Evolutionary conservation across 352 stramenopile species (phyloP).

Genomic region (Elongisporangium anandrum): DNA sequence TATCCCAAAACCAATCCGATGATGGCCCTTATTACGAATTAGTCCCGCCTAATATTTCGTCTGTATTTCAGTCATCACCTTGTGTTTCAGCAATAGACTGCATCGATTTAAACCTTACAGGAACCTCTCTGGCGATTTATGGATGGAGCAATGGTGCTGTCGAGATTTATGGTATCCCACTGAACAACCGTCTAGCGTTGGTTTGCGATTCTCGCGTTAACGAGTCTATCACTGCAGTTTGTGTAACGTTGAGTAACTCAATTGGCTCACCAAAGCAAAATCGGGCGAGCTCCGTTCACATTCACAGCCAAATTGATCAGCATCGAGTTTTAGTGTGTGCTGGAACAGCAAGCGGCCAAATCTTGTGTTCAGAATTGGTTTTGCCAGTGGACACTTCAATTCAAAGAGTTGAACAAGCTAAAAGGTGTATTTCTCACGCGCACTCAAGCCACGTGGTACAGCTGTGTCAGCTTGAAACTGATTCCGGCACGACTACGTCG

Average conservation of each 20-base stretch:
- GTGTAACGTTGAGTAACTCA: background rate
- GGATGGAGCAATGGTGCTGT: conserved; percentile 51
- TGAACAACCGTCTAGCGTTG: conserved; percentile 18
- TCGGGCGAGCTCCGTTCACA: background rate
- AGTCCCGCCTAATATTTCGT: background rate
- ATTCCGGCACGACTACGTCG: background rate
- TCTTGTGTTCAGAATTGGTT: conserved; percentile 30
- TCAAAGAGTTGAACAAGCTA: conserved; percentile 7
- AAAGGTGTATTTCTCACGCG: conserved; percentile 12
- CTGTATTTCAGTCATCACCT: conserved; percentile 1
- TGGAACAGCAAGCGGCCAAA: conserved; percentile 30
- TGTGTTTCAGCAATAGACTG: conserved; percentile 17
- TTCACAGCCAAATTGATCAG: background rate
- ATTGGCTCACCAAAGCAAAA: background rate
- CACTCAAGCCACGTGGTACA: conserved; percentile 54
- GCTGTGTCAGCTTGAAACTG: conserved; percentile 10
- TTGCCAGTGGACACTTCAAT: background rate
- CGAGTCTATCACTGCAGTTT: conserved; percentile 32
- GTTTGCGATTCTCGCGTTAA: conserved; percentile 44
- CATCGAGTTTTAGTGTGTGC: conserved; percentile 18
- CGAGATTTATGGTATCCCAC: conserved; percentile 27
- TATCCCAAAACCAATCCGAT: conserved; percentile 5
- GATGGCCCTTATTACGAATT: background rate
- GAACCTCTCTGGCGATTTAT: conserved; percentile 25
- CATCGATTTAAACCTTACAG: background rate